These are phyloP conservation scores for Litchi chinensis DNA, from an alignment of 345 rosid species.

Conservation along the genomic window DNA sequence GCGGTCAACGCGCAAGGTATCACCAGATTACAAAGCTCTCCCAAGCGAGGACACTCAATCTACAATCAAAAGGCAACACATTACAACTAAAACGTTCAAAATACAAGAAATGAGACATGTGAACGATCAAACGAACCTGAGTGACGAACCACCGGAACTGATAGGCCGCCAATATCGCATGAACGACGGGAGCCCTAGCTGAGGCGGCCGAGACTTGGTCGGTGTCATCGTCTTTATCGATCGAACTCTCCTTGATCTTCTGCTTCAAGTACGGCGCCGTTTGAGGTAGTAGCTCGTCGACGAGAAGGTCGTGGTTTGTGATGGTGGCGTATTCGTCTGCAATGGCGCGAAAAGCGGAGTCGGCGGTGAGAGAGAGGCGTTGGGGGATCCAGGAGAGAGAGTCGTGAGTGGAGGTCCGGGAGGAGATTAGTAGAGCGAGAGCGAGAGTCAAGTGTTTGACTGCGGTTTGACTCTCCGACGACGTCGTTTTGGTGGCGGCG, in stretches of 20 bases:
- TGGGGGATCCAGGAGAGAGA: slow-evolving; percentile 74
- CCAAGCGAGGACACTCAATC: slow-evolving; percentile 64
- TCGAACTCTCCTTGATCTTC: slow-evolving; percentile 63
- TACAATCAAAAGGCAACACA: slow-evolving; percentile 25
- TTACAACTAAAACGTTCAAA: background rate
- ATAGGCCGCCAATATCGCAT: slow-evolving; percentile 63
- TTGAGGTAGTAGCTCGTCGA: slow-evolving; percentile 58
- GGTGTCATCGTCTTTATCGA: slow-evolving; percentile 49
- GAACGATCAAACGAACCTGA: slow-evolving; percentile 46
- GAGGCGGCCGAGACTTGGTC: slow-evolving; percentile 64
- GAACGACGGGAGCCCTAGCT: slow-evolving; percentile 69
- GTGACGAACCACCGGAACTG: slow-evolving; percentile 88
- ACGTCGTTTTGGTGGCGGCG: slow-evolving; percentile 21
- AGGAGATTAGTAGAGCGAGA: slow-evolving; percentile 62
- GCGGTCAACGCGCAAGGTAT: slow-evolving; percentile 90
- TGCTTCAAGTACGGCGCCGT: slow-evolving; percentile 62
- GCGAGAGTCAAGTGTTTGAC: slow-evolving; percentile 58
- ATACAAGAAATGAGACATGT: background rate
- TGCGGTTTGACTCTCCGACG: background rate
- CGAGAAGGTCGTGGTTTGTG: slow-evolving; percentile 36
- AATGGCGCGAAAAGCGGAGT: slow-evolving; percentile 42
- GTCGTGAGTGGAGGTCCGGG: slow-evolving; percentile 56
- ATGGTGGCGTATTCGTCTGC: slow-evolving; percentile 35
- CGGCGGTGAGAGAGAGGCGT: slow-evolving; percentile 33
- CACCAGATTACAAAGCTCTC: slow-evolving; percentile 64